Percentiles rank a stretch among this genome's conserved stretches.
Evolutionary conservation across 176 grass and related monocot species (phyloP).

Genomic region (Ensete glaucum): DNA sequence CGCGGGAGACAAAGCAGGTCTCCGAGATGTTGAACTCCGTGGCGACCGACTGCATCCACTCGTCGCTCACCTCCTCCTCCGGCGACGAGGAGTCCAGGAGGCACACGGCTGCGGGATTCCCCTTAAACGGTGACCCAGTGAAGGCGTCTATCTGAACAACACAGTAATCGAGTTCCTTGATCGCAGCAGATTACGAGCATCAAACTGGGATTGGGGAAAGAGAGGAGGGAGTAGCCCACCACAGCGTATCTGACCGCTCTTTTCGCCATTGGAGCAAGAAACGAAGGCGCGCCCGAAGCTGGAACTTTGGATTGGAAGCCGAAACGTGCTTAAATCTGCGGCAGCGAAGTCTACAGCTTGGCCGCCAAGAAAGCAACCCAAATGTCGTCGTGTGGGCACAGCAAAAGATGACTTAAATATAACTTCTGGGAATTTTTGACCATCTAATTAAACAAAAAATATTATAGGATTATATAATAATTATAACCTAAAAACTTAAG

Average conservation of each 20-base stretch:
- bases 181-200: neutral
- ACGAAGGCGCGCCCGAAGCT: neutral
- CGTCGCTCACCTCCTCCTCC: constrained; percentile 21
- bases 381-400: too few relatives aligned
- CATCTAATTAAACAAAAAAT: too few relatives aligned
- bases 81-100: constrained; percentile 31
- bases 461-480: too few relatives aligned
- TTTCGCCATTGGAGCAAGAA: constrained; percentile 2
- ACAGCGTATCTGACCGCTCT: constrained; percentile 3
- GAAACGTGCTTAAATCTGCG: too few relatives aligned
- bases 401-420: too few relatives aligned
- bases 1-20: constrained; percentile 41
- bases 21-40: constrained; percentile 64
- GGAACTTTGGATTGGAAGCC: neutral
- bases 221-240: neutral
- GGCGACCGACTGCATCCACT: constrained; percentile 70
- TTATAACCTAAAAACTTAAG: too few relatives aligned
- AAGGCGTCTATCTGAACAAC: constrained; percentile 63
- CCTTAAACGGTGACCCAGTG: constrained; percentile 49
- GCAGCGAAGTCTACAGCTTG: too few relatives aligned
- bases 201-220: neutral
- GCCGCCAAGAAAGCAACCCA: too few relatives aligned
- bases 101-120: constrained; percentile 65
- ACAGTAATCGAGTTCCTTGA: too few relatives aligned
- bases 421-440: too few relatives aligned